phyloP scores from a whole-genome alignment of 148 eudicot species.

The Camellia japonica region DNA sequence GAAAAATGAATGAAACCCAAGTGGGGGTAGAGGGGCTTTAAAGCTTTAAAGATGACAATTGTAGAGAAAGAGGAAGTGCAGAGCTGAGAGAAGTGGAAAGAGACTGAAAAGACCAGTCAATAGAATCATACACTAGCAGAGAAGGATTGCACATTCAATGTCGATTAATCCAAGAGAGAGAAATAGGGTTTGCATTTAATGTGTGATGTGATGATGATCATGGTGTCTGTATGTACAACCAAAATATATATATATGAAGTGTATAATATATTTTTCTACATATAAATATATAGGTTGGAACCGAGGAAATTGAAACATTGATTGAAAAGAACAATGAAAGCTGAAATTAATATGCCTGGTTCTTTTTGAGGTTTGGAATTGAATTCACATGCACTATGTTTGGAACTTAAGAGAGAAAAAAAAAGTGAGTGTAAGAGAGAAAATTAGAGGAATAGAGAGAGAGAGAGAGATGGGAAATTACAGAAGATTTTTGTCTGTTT shows the following conservation, averaged over 20 bases:
- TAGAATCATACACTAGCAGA: slow-evolving; percentile 11
- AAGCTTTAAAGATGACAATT: not conserved
- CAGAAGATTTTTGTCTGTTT: not conserved
- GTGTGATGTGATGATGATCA: not conserved
- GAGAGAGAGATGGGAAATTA: not conserved
- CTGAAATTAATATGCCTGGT: slow-evolving; percentile 12
- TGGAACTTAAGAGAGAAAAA: too few relatives aligned
- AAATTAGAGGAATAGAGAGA: not conserved
- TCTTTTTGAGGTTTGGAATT: slow-evolving; percentile 14
- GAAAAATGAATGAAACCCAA: not conserved
- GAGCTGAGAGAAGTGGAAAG: not conserved
- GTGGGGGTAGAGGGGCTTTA: too few relatives aligned
- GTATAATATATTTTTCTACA: not conserved
- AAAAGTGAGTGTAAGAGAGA: too few relatives aligned
- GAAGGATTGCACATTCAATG: slow-evolving; percentile 7
- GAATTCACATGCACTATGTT: not conserved
- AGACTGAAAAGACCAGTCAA: slow-evolving; percentile 23
- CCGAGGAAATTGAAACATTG: slow-evolving; percentile 14
- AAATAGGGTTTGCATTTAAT: not conserved
- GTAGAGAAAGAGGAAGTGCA: not conserved
- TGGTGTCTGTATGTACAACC: too few relatives aligned
- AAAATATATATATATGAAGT: not conserved
- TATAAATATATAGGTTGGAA: slow-evolving; percentile 2
- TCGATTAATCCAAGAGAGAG: slow-evolving; percentile 2
- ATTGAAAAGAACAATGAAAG: slow-evolving; percentile 11